phyloP scores from a whole-genome alignment of 768 basidiomycete species.

The Dictyophora rubrovolvata region DNA sequence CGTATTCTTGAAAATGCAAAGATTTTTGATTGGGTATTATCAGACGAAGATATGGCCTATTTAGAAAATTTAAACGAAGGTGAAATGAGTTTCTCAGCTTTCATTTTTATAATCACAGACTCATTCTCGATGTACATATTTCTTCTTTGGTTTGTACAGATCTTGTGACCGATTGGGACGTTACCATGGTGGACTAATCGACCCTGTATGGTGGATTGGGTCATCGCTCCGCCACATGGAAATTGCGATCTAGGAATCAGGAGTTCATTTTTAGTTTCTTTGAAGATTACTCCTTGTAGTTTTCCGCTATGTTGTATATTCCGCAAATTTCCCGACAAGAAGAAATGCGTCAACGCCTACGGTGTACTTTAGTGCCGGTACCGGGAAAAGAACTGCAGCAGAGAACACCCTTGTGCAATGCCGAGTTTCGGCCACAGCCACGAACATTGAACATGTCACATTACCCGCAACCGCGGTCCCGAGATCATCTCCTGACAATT shows the following conservation, averaged over 20 bases:
- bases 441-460: too few species aligned
- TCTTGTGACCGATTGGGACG: conserved; percentile 7
- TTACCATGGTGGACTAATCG: conserved; percentile 3
- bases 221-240: background rate
- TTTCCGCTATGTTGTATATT: too few species aligned
- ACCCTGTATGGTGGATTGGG: background rate
- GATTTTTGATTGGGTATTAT: conserved; percentile 34
- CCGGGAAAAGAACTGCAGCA: too few species aligned
- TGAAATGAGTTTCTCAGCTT: too few species aligned
- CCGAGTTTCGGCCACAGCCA: too few species aligned
- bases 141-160: background rate
- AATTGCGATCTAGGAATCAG: background rate
- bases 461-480: too few species aligned
- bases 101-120: background rate
- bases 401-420: too few species aligned
- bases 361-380: too few species aligned
- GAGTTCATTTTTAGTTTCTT: background rate
- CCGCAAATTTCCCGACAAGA: too few species aligned
- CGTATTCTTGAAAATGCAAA: conserved; percentile 32
- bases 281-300: too few species aligned
- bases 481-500: background rate
- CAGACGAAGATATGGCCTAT: conserved; percentile 30
- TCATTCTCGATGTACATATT: background rate
- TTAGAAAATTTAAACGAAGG: conserved; percentile 18
- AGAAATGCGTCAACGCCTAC: too few species aligned